Percentiles rank a stretch among this genome's conserved stretches.
Evolutionary conservation across 345 rosid genomes (phyloP).

Genomic region (Rhodamnia rubescens): DNA sequence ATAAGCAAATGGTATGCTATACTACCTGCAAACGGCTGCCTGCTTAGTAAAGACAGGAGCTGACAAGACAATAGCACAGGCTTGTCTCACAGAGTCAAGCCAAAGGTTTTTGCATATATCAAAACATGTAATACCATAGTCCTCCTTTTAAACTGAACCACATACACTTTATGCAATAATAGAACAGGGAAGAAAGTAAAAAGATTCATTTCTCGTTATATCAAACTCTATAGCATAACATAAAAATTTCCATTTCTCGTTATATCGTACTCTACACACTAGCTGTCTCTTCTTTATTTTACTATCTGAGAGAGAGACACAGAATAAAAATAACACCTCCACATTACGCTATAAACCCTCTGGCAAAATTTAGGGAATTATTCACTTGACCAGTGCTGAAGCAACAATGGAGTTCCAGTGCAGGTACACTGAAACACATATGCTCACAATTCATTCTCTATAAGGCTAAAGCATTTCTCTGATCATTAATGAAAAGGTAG

Average conservation of each 20-base stretch:
- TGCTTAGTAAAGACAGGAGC: background rate
- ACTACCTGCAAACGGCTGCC: background rate
- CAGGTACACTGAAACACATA: background rate
- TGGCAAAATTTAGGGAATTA: background rate
- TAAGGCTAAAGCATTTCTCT: background rate
- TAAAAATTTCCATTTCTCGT: background rate
- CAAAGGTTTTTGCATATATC: background rate
- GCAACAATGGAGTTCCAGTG: background rate
- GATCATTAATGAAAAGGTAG: background rate
- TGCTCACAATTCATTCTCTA: background rate
- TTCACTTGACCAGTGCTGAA: background rate
- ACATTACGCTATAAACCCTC: background rate
- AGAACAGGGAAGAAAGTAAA: background rate
- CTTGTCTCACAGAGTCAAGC: background rate
- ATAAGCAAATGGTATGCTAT: background rate
- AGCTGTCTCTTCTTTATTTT: background rate
- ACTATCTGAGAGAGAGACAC: background rate
- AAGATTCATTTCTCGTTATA: background rate
- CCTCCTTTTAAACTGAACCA: background rate
- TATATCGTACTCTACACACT: background rate
- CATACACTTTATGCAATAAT: background rate
- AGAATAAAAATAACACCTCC: background rate
- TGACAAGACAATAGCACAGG: background rate
- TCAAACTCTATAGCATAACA: rapidly evolving
- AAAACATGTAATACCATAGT: background rate